Conservation (phyloP, 2,329 filamentous ascomycete genomes). For the Hirsutella rhossiliensis region DNA sequence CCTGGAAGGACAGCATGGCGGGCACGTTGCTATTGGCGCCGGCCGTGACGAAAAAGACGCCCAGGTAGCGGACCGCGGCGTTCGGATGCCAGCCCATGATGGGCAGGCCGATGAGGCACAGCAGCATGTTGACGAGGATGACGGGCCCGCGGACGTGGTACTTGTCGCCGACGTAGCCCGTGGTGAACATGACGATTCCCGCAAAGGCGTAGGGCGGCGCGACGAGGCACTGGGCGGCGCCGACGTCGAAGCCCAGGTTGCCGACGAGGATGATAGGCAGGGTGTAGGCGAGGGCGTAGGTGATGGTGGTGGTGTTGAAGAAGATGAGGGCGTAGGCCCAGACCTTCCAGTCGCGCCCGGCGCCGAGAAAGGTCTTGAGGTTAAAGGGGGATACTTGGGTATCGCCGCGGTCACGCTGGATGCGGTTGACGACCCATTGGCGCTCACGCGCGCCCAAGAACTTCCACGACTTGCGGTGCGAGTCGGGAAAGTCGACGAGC, state of each 20-base stretch:
- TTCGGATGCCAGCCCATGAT: conserved; percentile 57
- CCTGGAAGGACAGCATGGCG: conserved; percentile 64
- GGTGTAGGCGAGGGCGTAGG: conserved; percentile 69
- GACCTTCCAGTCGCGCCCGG: conserved; percentile 40
- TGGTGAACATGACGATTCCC: conserved; percentile 47
- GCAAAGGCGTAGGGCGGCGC: conserved; percentile 59
- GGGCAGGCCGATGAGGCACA: conserved; percentile 56
- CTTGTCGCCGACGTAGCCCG: conserved; percentile 54
- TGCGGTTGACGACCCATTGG: conserved; percentile 39
- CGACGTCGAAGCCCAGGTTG: conserved; percentile 53
- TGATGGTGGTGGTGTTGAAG: conserved; percentile 57
- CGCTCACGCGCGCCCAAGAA: conserved; percentile 42
- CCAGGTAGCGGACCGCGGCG: conserved; percentile 53
- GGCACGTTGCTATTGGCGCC: conserved; percentile 72
- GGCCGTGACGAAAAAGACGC: conserved; percentile 63
- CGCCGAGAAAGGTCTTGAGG: conserved; percentile 30
- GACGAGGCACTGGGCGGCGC: conserved; percentile 54
- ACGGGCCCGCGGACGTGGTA: conserved; percentile 55
- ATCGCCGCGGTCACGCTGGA: conserved; percentile 47
- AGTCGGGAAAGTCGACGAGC: conserved; percentile 53
- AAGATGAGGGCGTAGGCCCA: conserved; percentile 51
- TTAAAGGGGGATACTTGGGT: conserved; percentile 40
- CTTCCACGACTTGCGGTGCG: conserved; percentile 32
- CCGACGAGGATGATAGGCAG: conserved; percentile 58
- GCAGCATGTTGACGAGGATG: conserved; percentile 50